Base-by-base conservation (phyloP, 768 basidiomycete genomes). In the Tulasnella calospora region DNA sequence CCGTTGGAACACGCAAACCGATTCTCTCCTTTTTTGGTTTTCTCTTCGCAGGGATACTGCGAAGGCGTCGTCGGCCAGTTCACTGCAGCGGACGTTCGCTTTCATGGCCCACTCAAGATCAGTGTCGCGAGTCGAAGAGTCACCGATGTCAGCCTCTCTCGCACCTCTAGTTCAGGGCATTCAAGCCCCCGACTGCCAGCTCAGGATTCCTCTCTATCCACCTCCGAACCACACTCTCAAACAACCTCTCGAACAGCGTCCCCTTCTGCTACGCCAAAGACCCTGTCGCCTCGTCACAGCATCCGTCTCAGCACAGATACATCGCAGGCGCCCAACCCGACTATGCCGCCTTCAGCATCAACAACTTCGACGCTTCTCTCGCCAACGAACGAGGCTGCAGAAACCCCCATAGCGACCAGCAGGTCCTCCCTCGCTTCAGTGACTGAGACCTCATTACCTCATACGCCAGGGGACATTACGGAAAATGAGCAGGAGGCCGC, bases 1-100 rank as follows among this genome's bases (percentile, higher is more conserved):
- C 44, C 36, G 71, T 41, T 17, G 12, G 41, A 40, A 38, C 44
- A 27, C 36, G n/a, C 30, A 40, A 27, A 40, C 44, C 21, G 17
- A 7, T 13, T 38, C 30, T 27, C 46, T 57, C 40, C 23, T 73
- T 19, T 35, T 17, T 12, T 46, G 74, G 21, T 71, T 47, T 23
- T 13, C 38, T 19, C 21, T 75, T 30, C 71, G 0, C 81, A 94
- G 93, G 94, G 94, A 5, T 92, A 91, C 81, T 96, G 94, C 82
- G 94, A 96, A 85, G 94, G 91, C 74, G 92, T 95, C 74, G 92
- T 95, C 2, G 94, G 94, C 13, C 87, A 89, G 7, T 95, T 96
- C 82, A 84, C 85, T 23, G 90, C 88, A 0, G 80, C 83, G 30
- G 85, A 91, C 78, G 94, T 96, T 13, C 88, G 85, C 9, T 93